A percentile compares a stretch with the other conserved stretches of the same genome.
These are phyloP conservation scores for Cylindrodendrum hubeiense DNA, from an alignment of 2,329 filamentous ascomycete genomes.

Conservation along the genomic window DNA sequence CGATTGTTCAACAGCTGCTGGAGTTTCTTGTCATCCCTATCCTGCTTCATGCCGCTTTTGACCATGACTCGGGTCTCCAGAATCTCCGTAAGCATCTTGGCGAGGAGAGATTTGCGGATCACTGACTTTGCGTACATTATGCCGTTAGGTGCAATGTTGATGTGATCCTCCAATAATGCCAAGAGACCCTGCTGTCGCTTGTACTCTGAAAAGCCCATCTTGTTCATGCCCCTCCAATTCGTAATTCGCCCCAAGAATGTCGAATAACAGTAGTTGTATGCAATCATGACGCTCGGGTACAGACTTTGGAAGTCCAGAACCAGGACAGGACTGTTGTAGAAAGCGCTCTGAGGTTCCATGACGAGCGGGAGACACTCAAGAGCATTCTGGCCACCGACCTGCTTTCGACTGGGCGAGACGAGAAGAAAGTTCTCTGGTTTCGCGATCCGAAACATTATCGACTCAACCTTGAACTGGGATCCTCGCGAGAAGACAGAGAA, in stretches of 20 bases:
- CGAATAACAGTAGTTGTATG: constrained; percentile 99
- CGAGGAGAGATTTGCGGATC: constrained; percentile 89
- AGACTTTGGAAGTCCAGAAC: constrained; percentile 97
- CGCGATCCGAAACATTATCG: constrained; percentile 97
- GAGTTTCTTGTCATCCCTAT: constrained; percentile 87
- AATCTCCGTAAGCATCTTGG: constrained; percentile 97
- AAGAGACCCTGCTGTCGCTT: constrained; percentile 80
- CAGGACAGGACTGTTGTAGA: constrained; percentile 89
- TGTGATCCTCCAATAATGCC: constrained; percentile 82
- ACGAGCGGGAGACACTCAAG: constrained; percentile 94
- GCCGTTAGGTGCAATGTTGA: constrained; percentile 95
- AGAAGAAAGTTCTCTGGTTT: constrained; percentile 96
- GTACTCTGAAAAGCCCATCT: constrained; percentile 95
- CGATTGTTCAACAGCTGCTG: constrained; percentile 93
- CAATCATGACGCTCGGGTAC: constrained; percentile 98
- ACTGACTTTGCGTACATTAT: constrained; percentile 93
- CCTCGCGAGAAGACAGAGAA: constrained; percentile 95
- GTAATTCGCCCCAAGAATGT: constrained; percentile 91
- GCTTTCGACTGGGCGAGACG: constrained; percentile 88
- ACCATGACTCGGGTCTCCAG: constrained; percentile 98
- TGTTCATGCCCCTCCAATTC: constrained; percentile 90
- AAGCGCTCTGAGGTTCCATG: constrained; percentile 96
- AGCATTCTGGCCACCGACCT: constrained; percentile 94
- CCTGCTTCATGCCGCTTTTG: constrained; percentile 94
- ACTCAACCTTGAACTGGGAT: constrained; percentile 98